A percentile compares a stretch with the other conserved stretches of the same genome.
Conservation (phyloP, 2,329 filamentous ascomycete species). For the Fusarium secorum region DNA sequence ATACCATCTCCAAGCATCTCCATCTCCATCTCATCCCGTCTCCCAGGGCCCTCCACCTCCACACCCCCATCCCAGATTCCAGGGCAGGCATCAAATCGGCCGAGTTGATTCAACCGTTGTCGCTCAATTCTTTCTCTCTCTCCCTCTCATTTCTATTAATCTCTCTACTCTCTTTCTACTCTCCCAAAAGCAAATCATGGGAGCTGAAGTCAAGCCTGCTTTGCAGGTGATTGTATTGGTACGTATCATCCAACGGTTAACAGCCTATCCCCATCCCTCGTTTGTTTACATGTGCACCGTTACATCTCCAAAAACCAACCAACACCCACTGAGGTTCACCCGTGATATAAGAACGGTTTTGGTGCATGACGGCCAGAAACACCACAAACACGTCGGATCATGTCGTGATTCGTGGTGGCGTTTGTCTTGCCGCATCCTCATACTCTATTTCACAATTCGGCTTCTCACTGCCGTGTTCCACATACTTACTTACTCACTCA, state of each 20-base stretch:
- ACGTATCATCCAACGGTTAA: conserved; percentile 49
- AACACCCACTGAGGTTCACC: not conserved
- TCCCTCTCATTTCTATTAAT: not conserved
- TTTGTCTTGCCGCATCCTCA: not conserved
- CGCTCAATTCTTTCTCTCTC: not conserved
- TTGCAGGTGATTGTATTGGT: conserved; percentile 80
- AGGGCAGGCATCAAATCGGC: conserved; percentile 4
- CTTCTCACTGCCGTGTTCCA: conserved; percentile 10
- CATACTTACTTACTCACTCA: not conserved
- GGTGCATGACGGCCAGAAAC: not conserved
- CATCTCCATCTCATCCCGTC: not conserved
- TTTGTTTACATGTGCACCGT: conserved; percentile 19
- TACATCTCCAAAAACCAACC: not conserved
- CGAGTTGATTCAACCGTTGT: conserved; percentile 6
- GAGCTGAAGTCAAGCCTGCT: conserved; percentile 53
- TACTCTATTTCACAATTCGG: not conserved
- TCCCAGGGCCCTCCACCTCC: conserved; percentile 1
- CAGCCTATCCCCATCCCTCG: not conserved
- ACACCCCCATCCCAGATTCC: conserved; percentile 6
- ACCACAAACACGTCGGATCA: not conserved
- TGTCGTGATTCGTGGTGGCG: conserved; percentile 13
- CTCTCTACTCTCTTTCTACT: not conserved
- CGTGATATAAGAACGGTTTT: not conserved
- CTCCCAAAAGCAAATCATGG: conserved; percentile 23
- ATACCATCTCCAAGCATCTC: not conserved